Base-by-base conservation (phyloP, 257 asterid species). In the Oldenlandia corymbosa region DNA sequence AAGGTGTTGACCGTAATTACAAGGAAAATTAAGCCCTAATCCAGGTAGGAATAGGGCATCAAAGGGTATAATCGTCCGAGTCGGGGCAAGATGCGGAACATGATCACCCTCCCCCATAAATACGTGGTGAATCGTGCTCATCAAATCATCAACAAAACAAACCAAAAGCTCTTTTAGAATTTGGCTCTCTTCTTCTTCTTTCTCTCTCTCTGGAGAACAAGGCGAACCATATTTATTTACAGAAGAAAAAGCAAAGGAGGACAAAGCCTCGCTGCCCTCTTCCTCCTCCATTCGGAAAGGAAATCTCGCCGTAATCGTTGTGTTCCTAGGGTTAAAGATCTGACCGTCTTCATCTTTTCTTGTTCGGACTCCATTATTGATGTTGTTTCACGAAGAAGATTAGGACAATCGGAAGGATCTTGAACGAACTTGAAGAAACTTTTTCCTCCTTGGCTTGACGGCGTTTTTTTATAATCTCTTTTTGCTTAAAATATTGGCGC, bases 1-100 rank as follows among this genome's bases (percentile, higher is more conserved):
- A n/a, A 18, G 45, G 73, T 48, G 79, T 79, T 74, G 90, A 84
- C 83, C 75, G 72, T 65, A 78, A 67, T 73, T 67, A 71, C 23
- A 54, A 66, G 68, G 60, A 69, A 68, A 71, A 32, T 58, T 65
- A 51, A 57, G 73, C 70, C 73, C 63, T 66, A 69, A 50, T 64
- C 62, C 57, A 60, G 57, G 42, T 34, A 18, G 68, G 73, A 45
- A 71, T 80, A 76, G 81, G 83, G 78, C 78, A 67, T 59, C 57
- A 0, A 67, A 69, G 81, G 90, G 84, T 17, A 81, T 4, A 65
- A 20, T 23, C 56, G 86, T 45, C 21, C 5, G 65, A 58, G 85
- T 86, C 2, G 63, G 52, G 89, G 93, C 73, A 45, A 76, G 21
- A 56, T 46, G 74, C 54, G 88, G 79, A 68, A 70, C n/a, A 34